Evolutionary conservation across 371 early-diverging fungal genomes (phyloP), one percentile per base, ranked within the genome.

Genomic region (Gilbertella persicaria): DNA sequence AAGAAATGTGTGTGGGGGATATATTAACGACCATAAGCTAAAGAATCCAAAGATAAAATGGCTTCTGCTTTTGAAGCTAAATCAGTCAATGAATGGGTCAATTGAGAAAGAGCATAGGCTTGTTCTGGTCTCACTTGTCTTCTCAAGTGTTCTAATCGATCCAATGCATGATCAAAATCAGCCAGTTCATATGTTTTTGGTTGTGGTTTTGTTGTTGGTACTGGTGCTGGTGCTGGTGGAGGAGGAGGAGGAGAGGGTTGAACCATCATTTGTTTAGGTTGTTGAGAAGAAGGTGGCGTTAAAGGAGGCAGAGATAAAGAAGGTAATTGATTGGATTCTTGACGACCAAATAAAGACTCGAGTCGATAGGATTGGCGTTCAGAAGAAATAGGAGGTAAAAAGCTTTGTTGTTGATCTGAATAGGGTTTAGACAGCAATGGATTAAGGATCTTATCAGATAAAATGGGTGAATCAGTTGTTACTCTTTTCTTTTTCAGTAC

Each of bases 71-170:
- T 62, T 21, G 63, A 45, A 8, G 63, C 66, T 5, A 70, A 49
- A 26, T 66, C 61, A 33, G 49, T 48, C 23, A 70, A 45, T 8
- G 62, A 46, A 42, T 60, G 58, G 10, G 58, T 62, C 10, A 70
- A 30, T 55, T 63, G 61, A 20, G 70, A 60, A 9, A 70, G 40
- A 17, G 70, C 64, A 55, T 60, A 56, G 23, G 63, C 55, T 44
- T 70, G 70, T 17, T 70, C 70, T 14, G 62, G 66, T 50, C 63
- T 54, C 8, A 66, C 66, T 50, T 60, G 62, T 62, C 63, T 62
- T 51, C 70, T 60, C 23, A 70, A 37, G 17, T 54, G 54, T 26
- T 66, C 55, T 21, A 70, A 45, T 17, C 52, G 24, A 19, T 58
- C 63, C 3, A 70, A 25, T 2, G 62, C 60, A 16, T 30, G 50